A percentile compares a stretch with the other conserved stretches of the same genome.
phyloP scores from a whole-genome alignment of 352 stramenopile species.

The Phytophthora pseudosyringae region DNA sequence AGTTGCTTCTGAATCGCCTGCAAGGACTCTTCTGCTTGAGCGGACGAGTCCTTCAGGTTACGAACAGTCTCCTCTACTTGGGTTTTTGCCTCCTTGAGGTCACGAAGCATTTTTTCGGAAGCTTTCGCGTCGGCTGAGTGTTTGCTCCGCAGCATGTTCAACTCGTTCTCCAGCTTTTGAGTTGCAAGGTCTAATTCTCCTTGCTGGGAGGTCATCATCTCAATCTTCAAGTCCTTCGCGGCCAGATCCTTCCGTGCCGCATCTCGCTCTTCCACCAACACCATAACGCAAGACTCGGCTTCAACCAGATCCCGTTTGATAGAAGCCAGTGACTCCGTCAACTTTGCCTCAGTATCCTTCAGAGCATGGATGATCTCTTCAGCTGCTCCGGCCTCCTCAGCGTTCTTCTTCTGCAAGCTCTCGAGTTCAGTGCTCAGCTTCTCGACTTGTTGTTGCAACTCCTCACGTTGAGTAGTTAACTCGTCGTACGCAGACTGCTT shows the following conservation, averaged over 20 bases:
- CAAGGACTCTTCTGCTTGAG: conserved; percentile 25
- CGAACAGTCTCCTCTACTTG: conserved; percentile 28
- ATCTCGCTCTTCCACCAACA: conserved; percentile 42
- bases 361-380: conserved; percentile 26
- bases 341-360: conserved; percentile 19
- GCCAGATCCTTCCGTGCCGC: conserved; percentile 34
- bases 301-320: conserved; percentile 34
- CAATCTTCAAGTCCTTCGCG: conserved; percentile 45
- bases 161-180: conserved; percentile 41
- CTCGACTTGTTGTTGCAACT: conserved; percentile 31
- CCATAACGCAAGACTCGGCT: conserved; percentile 41
- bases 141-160: conserved; percentile 29
- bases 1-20: conserved; percentile 27
- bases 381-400: conserved; percentile 18
- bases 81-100: conserved; percentile 24
- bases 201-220: conserved; percentile 42
- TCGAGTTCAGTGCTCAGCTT: conserved; percentile 30
- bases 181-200: conserved; percentile 32
- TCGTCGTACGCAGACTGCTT: conserved; percentile 23
- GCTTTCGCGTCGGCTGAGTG: conserved; percentile 24
- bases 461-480: conserved; percentile 21
- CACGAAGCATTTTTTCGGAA: conserved; percentile 30
- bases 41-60: conserved; percentile 19
- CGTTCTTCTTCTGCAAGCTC: conserved; percentile 3
- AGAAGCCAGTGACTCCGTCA: conserved; percentile 26